These are phyloP conservation scores for Talaromyces wortmannii DNA, from an alignment of 495 filamentous ascomycete genomes.

Conservation along the genomic window DNA sequence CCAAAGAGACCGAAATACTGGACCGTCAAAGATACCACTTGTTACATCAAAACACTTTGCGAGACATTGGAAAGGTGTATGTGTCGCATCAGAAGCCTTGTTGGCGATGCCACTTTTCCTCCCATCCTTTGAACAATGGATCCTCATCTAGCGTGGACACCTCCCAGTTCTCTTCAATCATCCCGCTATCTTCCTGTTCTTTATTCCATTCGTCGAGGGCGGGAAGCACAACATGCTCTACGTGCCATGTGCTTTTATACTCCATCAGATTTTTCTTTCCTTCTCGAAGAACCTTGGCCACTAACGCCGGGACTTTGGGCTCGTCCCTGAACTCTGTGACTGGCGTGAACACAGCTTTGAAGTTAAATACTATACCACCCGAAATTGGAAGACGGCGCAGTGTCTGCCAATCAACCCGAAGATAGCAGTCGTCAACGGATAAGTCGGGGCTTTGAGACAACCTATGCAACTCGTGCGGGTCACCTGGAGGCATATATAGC, in stretches of 20 bases:
- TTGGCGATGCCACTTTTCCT: constrained; percentile 72
- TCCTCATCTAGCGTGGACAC: constrained; percentile 71
- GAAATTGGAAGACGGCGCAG: constrained; percentile 74
- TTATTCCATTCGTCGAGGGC: constrained; percentile 57
- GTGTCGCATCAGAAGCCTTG: constrained; percentile 55
- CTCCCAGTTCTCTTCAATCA: constrained; percentile 61
- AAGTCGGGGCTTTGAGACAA: constrained; percentile 49
- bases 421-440: constrained; percentile 50
- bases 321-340: constrained; percentile 68
- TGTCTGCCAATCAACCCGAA: constrained; percentile 94
- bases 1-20: too few species aligned
- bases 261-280: constrained; percentile 71
- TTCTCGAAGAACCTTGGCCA: constrained; percentile 61
- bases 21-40: too few species aligned
- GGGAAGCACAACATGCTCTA: constrained; percentile 68
- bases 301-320: constrained; percentile 61
- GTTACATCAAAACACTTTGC: too few species aligned
- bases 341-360: constrained; percentile 83
- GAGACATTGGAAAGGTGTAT: not conserved
- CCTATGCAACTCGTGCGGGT: constrained; percentile 57
- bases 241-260: constrained; percentile 84
- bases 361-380: constrained; percentile 77
- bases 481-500: constrained; percentile 71
- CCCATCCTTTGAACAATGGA: constrained; percentile 79
- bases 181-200: constrained; percentile 62